These are phyloP conservation scores for Penicillium silybi DNA, from an alignment of 495 filamentous ascomycete species.

Conservation along the genomic window DNA sequence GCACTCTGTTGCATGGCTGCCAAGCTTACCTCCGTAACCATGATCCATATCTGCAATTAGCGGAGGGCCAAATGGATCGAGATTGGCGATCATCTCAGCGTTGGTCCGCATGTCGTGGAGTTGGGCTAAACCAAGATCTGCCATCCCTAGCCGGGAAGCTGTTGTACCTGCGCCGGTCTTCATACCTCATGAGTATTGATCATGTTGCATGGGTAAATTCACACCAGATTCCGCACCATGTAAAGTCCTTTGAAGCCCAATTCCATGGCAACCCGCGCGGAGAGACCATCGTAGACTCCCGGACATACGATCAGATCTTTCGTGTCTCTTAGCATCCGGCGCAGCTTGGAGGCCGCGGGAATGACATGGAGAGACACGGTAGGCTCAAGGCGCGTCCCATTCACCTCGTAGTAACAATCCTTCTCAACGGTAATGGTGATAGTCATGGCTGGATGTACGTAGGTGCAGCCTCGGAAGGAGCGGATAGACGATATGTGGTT, in stretches of 20 bases:
- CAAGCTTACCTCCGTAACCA: slow-evolving; percentile 53
- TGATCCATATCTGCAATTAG: slow-evolving; percentile 72
- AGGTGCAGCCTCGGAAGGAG: too few relatives aligned
- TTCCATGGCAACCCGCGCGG: slow-evolving; percentile 58
- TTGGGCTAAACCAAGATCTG: slow-evolving; percentile 62
- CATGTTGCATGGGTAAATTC: too few relatives aligned
- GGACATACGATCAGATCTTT: slow-evolving; percentile 52
- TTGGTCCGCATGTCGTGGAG: slow-evolving; percentile 64
- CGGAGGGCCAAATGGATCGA: slow-evolving; percentile 53
- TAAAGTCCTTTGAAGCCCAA: slow-evolving; percentile 61
- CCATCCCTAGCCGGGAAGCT: slow-evolving; percentile 58
- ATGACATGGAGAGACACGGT: slow-evolving; percentile 29
- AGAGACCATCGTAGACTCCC: slow-evolving; percentile 67
- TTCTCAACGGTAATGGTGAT: slow-evolving; percentile 38
- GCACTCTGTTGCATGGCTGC: too few relatives aligned
- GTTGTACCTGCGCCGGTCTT: slow-evolving; percentile 68
- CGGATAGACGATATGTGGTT: too few relatives aligned
- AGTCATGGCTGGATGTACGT: slow-evolving; percentile 28
- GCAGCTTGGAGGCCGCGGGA: slow-evolving; percentile 44
- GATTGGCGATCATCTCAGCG: slow-evolving; percentile 61
- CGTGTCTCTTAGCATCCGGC: slow-evolving; percentile 39
- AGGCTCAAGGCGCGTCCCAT: slow-evolving; percentile 28
- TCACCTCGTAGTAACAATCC: slow-evolving; percentile 38
- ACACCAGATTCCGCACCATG: slow-evolving; percentile 54
- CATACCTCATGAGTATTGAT: slow-evolving; percentile 5